These are phyloP conservation scores for Lodderomyces oxycetoniae DNA, from an alignment of 1,139 yeast species.

Conservation along the genomic window DNA sequence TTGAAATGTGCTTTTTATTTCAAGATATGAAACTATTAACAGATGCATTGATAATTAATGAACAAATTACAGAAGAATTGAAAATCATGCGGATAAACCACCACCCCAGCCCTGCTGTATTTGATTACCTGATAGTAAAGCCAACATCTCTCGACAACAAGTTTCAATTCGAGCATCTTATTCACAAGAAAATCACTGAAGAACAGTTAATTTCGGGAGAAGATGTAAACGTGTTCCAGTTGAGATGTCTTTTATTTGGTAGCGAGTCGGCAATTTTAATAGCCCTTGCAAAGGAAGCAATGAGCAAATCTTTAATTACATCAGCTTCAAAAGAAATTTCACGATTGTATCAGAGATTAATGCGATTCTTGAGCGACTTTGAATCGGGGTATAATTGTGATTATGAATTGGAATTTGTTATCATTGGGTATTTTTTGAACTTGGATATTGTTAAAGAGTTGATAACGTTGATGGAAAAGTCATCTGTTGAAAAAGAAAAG, in stretches of 20 bases:
- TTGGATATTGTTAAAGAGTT: constrained; percentile 21
- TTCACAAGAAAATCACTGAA: too few relatives aligned
- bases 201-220: constrained; percentile 11
- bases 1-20: constrained; percentile 26
- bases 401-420: constrained; percentile 27
- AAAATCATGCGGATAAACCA: constrained; percentile 6
- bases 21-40: constrained; percentile 52
- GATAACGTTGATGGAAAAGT: constrained; percentile 13
- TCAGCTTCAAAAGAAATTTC: constrained; percentile 28
- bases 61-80: constrained; percentile 29
- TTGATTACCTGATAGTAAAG: constrained; percentile 12
- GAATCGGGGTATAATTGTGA: constrained; percentile 9
- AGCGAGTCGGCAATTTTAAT: constrained; percentile 26
- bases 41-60: constrained; percentile 51
- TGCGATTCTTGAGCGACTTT: constrained; percentile 29
- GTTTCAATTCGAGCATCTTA: constrained; percentile 14
- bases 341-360: constrained; percentile 29
- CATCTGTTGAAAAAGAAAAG: background rate
- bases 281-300: constrained; percentile 25
- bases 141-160: constrained; percentile 15
- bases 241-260: constrained; percentile 26
- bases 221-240: constrained; percentile 23
- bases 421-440: constrained; percentile 29
- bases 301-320: constrained; percentile 19
- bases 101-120: background rate